Evolutionary conservation across 192 early-diverging fungal species (phyloP), one percentile per base, ranked within the genome.

Genomic region (Oehlia diaphana): DNA sequence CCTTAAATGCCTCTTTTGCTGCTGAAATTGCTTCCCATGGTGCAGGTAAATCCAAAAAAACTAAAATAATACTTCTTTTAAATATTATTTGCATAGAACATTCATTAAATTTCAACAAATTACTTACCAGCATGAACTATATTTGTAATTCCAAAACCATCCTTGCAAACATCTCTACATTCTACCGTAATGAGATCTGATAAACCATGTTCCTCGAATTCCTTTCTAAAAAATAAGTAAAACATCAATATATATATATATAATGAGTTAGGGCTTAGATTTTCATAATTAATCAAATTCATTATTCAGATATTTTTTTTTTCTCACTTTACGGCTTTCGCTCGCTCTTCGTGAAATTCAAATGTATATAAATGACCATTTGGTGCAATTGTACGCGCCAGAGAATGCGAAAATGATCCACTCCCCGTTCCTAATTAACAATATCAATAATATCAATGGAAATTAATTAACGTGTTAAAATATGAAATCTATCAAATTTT

Each of bases 331-430:
- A 89, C 91, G 7, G 91, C 87, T 67, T 87, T 84, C 4, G 89
- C 93, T 39, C 97, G 90, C 37, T 92, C 87, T 82, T 92, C 90
- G 82, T 96, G 96, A 84, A 94, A 99, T 81, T 99, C 97, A 78
- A 96, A 99, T 12, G 96, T 93, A 84, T 93, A 96, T n/a, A 99
- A 81, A 63, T 93, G 93, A 9, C 97, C 97, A 0, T 86, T 89
- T 3, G 96, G 96, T 5, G 92, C 94, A 63, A 98, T 88, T 0
- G 94, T 95, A 19, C 96, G 89, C 0, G 93, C 95, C 67, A 98
- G 91, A 12, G 96, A 95, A 82, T 99, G 97, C 19, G 97, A 97
- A 76, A 99, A 98, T 12, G 97, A 99, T n/a, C 96, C 97, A 50
- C 92, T 94, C 28, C 97, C 97, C 8, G 97, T 99, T 42, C 94